Conservation (phyloP, 2,329 filamentous ascomycete genomes). For the Cadophora malorum region DNA sequence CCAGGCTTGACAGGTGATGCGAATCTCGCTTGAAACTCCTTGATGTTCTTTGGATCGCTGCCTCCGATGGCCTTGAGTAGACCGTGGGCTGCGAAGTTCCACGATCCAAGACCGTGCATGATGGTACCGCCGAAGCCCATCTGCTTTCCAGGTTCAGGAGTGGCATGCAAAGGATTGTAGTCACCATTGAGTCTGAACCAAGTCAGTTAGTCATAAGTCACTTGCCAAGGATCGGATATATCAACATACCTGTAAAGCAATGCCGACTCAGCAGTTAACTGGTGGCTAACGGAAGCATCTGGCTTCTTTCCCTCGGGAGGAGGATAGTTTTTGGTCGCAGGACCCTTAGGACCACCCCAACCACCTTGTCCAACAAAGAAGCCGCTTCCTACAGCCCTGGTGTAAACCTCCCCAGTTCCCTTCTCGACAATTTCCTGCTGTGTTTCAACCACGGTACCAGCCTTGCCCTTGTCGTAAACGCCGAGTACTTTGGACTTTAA, state of each 20-base stretch:
- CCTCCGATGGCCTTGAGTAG: conserved; percentile 76
- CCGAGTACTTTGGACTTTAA: conserved; percentile 68
- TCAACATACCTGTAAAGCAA: conserved; percentile 68
- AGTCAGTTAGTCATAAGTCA: not conserved
- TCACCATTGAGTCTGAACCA: conserved; percentile 83
- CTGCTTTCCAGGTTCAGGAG: conserved; percentile 81
- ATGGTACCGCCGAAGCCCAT: conserved; percentile 93
- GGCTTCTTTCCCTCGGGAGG: conserved; percentile 75
- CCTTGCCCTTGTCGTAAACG: conserved; percentile 77
- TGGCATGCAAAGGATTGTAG: conserved; percentile 92
- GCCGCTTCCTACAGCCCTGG: conserved; percentile 61
- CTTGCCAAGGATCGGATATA: not conserved
- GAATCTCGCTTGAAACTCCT: conserved; percentile 88
- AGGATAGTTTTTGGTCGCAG: conserved; percentile 78
- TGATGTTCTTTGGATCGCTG: conserved; percentile 80
- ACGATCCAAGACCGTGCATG: conserved; percentile 88
- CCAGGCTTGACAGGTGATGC: conserved; percentile 84
- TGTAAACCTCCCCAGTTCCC: conserved; percentile 65
- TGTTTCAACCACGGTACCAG: conserved; percentile 70
- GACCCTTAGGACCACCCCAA: conserved; percentile 92
- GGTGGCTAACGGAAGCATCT: conserved; percentile 72
- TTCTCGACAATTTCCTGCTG: conserved; percentile 70
- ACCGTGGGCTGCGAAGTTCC: conserved; percentile 79
- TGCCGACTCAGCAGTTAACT: conserved; percentile 75
- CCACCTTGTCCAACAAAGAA: conserved; percentile 74